Conservation (phyloP, 208 protist species). For the Angomonas ambiguus region DNA sequence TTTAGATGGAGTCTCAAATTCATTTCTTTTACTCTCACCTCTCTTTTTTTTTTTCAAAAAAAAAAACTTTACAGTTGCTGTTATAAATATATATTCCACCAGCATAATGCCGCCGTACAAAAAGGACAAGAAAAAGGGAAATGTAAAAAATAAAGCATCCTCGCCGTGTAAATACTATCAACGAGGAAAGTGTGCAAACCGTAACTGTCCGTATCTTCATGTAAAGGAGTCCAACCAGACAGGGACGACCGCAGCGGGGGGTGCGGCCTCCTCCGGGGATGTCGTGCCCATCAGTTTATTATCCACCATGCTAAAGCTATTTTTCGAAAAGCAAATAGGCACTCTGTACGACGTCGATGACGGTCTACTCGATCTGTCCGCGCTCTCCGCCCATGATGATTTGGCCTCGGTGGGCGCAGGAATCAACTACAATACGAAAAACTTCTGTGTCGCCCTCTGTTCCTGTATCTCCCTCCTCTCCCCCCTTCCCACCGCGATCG, state of each 20-base stretch:
- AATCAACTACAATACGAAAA: constrained; percentile 83
- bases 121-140: constrained; percentile 15
- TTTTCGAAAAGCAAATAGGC: constrained; percentile 83
- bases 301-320: constrained; percentile 78
- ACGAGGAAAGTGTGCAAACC: constrained; percentile 65
- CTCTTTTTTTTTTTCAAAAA: neutral
- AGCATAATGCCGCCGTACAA: constrained; percentile 2
- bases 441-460: constrained; percentile 78
- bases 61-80: neutral
- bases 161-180: constrained; percentile 68
- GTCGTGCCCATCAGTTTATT: constrained; percentile 55
- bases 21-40: constrained; percentile 1
- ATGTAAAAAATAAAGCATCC: constrained; percentile 9
- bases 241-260: constrained; percentile 7
- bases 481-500: constrained; percentile 55
- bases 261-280: neutral
- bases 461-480: constrained; percentile 56
- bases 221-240: constrained; percentile 27
- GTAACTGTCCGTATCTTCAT: constrained; percentile 69
- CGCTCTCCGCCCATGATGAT: constrained; percentile 45
- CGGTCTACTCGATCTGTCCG: constrained; percentile 54
- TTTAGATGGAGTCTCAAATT: neutral
- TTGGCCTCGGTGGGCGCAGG: constrained; percentile 42
- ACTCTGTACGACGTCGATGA: constrained; percentile 49
- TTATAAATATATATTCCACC: neutral